Evolutionary conservation across 2,329 filamentous ascomycete species (phyloP), one percentile per base, ranked within the genome.

Genomic region (Alternaria sp.): DNA sequence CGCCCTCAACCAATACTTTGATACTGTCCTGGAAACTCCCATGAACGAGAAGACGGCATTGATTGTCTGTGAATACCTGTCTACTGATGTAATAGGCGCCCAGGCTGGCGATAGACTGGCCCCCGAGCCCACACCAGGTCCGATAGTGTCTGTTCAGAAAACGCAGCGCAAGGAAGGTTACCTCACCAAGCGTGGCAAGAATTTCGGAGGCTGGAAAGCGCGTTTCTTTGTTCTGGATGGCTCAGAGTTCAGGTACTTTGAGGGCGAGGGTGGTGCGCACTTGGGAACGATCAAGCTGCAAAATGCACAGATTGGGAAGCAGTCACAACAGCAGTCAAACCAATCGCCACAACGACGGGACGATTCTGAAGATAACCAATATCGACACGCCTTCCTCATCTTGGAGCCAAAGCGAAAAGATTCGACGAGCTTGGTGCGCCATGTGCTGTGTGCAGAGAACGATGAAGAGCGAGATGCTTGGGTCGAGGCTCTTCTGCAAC

Each of bases 121-220:
- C 84, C 88, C 28, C 79, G 89, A 91, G 62, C 81, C 84, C 2
- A 81, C 78, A 45, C 80, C 84, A 28, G 73, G 77, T 17, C 77
- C 74, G 23, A 79, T 83, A 43, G 76, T 79, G 36, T 78, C 74
- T 82, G 83, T 74, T 61, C 52, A 73, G 4, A 77, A 74, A 55
- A 88, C 6, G 88, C 89, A 91, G 9, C 85, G 90, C 62, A 93
- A 93, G 75, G 94, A 90, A 75, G 96, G 96, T 9, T 99, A 98
- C 79, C 83, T 99, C 53, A 98, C 96, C 2, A 99, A 99, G 83
- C 89, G 92, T 70, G 96, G 96, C 52, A 99, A 99, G 85, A 98
- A 98, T 75, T 99, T 99, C 81, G 96, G 96, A 55, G 96, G 96
- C 52, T 99, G 96, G 96, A 99, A 99, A 81, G 94, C 93, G 11